These are phyloP conservation scores for Fusarium pseudoanthophilum DNA, from an alignment of 2,329 filamentous ascomycete genomes.

Conservation along the genomic window DNA sequence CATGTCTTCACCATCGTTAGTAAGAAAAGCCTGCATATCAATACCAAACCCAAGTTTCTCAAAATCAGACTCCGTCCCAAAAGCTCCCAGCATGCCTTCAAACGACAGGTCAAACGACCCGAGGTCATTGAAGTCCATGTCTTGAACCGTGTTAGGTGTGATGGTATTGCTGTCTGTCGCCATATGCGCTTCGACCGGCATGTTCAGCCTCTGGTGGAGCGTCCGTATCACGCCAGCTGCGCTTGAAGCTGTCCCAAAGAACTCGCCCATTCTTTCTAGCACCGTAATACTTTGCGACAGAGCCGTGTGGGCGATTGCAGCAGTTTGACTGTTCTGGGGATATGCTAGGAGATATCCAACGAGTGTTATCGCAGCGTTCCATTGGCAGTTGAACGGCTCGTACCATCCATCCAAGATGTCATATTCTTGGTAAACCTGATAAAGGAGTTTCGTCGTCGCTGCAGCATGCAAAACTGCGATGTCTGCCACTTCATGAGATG, in stretches of 20 bases:
- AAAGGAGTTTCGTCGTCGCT: background rate
- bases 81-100: background rate
- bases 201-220: background rate
- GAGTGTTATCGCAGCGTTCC: background rate
- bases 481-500: background rate
- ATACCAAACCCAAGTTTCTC: background rate
- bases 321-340: rapidly evolving
- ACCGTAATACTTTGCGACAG: background rate
- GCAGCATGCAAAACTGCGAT: background rate
- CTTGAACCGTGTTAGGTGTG: rapidly evolving
- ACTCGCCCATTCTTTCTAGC: background rate
- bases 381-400: background rate
- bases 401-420: background rate
- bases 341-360: background rate
- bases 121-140: rapidly evolving
- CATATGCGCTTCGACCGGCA: rapidly evolving
- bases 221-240: background rate
- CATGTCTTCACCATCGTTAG: rapidly evolving
- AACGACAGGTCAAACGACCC: rapidly evolving
- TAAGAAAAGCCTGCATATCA: background rate
- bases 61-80: background rate
- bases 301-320: background rate
- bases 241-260: background rate
- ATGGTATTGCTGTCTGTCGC: rapidly evolving
- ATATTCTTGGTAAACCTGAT: background rate